phyloP scores from a whole-genome alignment of 805 yeast species.

The Ogataea henricii region DNA sequence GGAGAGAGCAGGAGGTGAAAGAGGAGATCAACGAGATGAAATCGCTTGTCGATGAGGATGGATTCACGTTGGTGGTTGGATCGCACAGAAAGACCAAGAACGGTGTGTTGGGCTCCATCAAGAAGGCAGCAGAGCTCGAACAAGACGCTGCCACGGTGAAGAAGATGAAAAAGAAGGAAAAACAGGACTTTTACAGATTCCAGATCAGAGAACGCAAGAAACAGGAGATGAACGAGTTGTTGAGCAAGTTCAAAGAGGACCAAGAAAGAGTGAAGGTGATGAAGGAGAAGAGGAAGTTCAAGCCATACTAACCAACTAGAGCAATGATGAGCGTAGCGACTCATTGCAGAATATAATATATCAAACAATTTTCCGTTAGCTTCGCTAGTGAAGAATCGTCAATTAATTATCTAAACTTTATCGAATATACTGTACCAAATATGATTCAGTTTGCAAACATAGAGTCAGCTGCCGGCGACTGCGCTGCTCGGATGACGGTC shows the following conservation, averaged over 20 bases:
- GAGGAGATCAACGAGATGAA: slow-evolving; percentile 57
- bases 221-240: slow-evolving; percentile 84
- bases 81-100: slow-evolving; percentile 80
- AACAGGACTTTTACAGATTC: slow-evolving; percentile 91
- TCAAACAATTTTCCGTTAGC: too few relatives aligned
- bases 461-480: too few relatives aligned
- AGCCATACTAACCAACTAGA: slow-evolving; percentile 83
- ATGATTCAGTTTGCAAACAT: too few relatives aligned
- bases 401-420: too few relatives aligned
- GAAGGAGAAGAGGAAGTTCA: slow-evolving; percentile 80
- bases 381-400: too few relatives aligned
- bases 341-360: neutral
- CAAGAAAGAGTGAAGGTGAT: slow-evolving; percentile 80
- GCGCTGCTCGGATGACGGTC: too few relatives aligned
- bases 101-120: slow-evolving; percentile 59
- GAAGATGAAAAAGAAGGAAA: slow-evolving; percentile 71
- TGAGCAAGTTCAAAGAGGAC: slow-evolving; percentile 83
- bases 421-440: too few relatives aligned
- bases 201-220: slow-evolving; percentile 94
- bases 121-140: slow-evolving; percentile 31
- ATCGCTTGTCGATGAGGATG: slow-evolving; percentile 84
- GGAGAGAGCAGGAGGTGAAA: slow-evolving; percentile 63
- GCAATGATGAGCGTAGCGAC: neutral
- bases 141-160: slow-evolving; percentile 41
- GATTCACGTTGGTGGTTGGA: slow-evolving; percentile 88